Evolutionary conservation across 805 yeast species (phyloP), one percentile per base, ranked within the genome.

Genomic region (Starmerella apicola): DNA sequence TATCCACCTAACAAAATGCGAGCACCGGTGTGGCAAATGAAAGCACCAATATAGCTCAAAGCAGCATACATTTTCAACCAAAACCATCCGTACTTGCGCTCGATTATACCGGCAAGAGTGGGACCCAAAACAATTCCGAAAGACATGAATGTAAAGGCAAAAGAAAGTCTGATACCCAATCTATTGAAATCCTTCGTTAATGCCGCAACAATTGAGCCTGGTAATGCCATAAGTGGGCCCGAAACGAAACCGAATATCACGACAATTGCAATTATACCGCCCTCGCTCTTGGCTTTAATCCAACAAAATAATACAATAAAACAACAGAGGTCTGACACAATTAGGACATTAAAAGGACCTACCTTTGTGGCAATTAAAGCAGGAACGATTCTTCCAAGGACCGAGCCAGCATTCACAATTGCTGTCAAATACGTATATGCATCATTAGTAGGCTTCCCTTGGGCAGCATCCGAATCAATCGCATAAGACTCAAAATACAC

Each of bases 101-200:
- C 37, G 13, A 51, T 43, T 4, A 49, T 49, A 6, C 62, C 62
- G 2, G 57, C 59, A 13, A 56, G 35, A 2, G 62, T 59, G 7
- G 58, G 50, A 0, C 61, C 62, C 2, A 51, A 35, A 5, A 58
- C 48, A 20, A 49, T 39, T 2, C 70, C 74, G 50, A 71, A 65
- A 0, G 85, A 67, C 30, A 78, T 74, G 10, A 67, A 51, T 5
- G 70, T 63, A 27, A 81, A 63, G 1, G 82, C 70, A 29, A 74
- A 43, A 2, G 81, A 81, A 82, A 82, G 79, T 5, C 61, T 45
- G 4, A 51, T 49, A 8, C 62, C 61, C 10, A 55, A 45, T 22
- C 51, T 37, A 9, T 48, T 43, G 29, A 55, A 35, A 30, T 57
- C 51, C 1, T 51, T 43, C 5, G 59, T 57, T 26, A 55, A 36